Evolutionary conservation across 352 stramenopile species (phyloP), one percentile per base, ranked within the genome.

Genomic region (Elongisporangium anandrum): DNA sequence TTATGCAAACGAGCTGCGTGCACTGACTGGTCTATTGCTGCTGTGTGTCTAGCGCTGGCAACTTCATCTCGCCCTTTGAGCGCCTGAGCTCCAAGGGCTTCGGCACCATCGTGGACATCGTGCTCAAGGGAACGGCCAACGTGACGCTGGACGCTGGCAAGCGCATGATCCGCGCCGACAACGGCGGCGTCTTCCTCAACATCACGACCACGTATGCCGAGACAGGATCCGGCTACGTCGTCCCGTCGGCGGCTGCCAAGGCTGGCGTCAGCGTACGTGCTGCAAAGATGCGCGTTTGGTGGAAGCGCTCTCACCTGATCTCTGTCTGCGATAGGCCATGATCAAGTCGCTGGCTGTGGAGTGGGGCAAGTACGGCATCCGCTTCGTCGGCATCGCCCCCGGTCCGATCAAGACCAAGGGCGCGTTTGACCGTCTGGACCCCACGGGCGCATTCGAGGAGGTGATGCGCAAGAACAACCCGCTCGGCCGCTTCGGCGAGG

Each of bases 101-200:
- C 68, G 88, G 90, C 29, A 99, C 97, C 24, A 97, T 99, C 19
- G 88, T 99, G 65, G 96, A 98, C 52, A 99, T 99, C 72, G 97
- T 94, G 56, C 77, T 95, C 39, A 90, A 92, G 65, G 86, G 86
- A 24, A 91, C 82, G 24, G 83, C 83, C 63, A 94, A 94, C 64
- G 81, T 95, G 55, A 94, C 84, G 59, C 66, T 90, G 52, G 81
- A 94, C 47, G 81, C 79, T 0, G 86, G 81, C 49, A 90, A 92
- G 58, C 79, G 81, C 57, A 84, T 92, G 75, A 92, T 94, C 56
- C 70, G 78, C 52, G 76, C 74, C n/a, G 75, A 88, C 7, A 76
- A 82, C 26, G 76, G 77, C 41, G 92, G 88, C 21, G 75, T 94
- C 7, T 97, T 99, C 66, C 84, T 99, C 48, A 99, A 99, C 73